Percentiles rank a stretch among this genome's conserved stretches.
These are phyloP conservation scores for Sporothrix phasma DNA, from an alignment of 2,329 filamentous ascomycete species.

Conservation along the genomic window DNA sequence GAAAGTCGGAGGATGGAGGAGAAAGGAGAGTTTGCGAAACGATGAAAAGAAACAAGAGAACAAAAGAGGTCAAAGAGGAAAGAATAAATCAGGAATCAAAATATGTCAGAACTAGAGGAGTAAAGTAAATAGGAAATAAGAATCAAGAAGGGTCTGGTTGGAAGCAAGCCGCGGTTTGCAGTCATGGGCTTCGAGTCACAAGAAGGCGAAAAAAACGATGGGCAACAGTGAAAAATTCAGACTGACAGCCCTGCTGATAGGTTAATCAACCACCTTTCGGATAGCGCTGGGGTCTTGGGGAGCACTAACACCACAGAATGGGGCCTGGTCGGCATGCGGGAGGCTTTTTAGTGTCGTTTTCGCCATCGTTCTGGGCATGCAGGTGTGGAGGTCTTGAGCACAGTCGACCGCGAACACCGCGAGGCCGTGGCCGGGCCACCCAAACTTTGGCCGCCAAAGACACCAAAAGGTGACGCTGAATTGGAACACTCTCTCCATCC, in stretches of 20 bases:
- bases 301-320: neutral
- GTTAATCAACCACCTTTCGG: neutral
- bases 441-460: neutral
- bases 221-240: neutral
- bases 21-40: neutral
- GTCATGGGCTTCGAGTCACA: neutral
- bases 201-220: neutral
- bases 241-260: slow-evolving; percentile 4
- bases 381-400: neutral
- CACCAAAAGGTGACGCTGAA: neutral
- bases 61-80: neutral
- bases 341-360: slow-evolving; percentile 7
- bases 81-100: neutral
- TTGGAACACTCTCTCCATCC: neutral
- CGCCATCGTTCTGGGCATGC: slow-evolving; percentile 8
- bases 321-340: neutral
- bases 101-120: neutral
- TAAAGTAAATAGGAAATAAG: neutral
- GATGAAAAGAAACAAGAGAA: neutral
- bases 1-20: neutral
- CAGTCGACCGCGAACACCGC: neutral
- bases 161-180: neutral
- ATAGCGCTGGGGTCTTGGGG: neutral
- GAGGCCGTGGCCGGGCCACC: neutral
- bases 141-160: neutral